A percentile compares a stretch with the other conserved stretches of the same genome.
These are phyloP conservation scores for Wickerhamomyces pijperi DNA, from an alignment of 805 yeast genomes.

Conservation along the genomic window DNA sequence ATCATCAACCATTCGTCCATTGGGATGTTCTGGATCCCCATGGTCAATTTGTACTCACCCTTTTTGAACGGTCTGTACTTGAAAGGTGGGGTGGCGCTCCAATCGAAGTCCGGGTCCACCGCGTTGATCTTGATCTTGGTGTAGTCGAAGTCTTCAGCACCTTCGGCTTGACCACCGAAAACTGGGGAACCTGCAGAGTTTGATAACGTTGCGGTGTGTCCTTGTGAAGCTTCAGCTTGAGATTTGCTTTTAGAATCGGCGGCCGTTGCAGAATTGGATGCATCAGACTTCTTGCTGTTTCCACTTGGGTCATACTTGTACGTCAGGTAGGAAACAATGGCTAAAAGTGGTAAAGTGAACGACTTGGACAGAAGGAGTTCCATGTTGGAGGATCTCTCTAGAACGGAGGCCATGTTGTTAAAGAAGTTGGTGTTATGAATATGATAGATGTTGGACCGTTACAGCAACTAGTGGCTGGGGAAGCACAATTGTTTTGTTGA, in stretches of 20 bases:
- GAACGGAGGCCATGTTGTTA: neutral
- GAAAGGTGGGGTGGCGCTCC: constrained; percentile 31
- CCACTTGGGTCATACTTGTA: neutral
- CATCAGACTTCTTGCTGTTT: too few relatives aligned
- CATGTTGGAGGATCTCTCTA: neutral
- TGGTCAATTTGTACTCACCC: constrained; percentile 47
- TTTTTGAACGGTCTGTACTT: constrained; percentile 50
- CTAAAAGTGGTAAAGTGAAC: neutral
- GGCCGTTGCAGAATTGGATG: too few relatives aligned
- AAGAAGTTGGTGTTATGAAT: too few relatives aligned
- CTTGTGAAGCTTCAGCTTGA: neutral
- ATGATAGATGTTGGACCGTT: too few relatives aligned
- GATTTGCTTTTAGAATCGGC: neutral
- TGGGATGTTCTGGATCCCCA: constrained; percentile 43
- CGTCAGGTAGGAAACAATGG: neutral
- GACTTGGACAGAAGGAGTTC: neutral
- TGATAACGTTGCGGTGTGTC: neutral
- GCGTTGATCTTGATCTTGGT: constrained; percentile 15
- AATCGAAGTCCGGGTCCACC: constrained; percentile 27
- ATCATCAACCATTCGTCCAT: constrained; percentile 48
- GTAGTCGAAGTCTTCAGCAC: neutral
- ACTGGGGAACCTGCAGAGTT: neutral
- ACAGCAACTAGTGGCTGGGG: too few relatives aligned
- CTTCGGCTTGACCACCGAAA: neutral
- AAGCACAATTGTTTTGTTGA: too few relatives aligned